Base-by-base conservation (phyloP, 2,329 filamentous ascomycete species). In the Neurospora sp. region DNA sequence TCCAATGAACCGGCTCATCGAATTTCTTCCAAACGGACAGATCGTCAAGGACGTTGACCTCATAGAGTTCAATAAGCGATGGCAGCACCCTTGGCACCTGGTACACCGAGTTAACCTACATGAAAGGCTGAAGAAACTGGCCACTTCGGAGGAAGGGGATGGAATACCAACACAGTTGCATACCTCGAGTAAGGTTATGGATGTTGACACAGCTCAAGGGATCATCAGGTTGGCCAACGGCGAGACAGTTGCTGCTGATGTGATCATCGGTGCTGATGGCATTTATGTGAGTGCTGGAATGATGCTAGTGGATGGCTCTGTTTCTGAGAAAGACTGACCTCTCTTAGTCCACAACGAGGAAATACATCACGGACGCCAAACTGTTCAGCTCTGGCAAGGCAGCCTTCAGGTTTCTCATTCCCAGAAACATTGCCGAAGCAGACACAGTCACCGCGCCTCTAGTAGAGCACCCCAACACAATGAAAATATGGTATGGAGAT, bases 401-500 rank as follows among this genome's bases (percentile, higher is more conserved):
- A 62, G 86, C 86, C 0, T 89, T 87, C 75, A 81, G 87, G 8
- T 89, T 88, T 76, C 75, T 88, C 5, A 80, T 89, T 0, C 78
- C 82, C 0, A 80, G 81, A 0, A 69, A 76, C 17, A 72, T 71
- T 1, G 77, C 76, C 3, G 73, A 77, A 3, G 73, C 75, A 3
- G 79, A 83, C 66, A 78, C 81, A 0, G 68, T 75, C 3, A 81
- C 80, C 1, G 77, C 73, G 3, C 75, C 75, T 0, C 74, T 83
- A 6, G 76, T 78, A 4, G 72, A 78, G 43, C 72, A 74, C 5
- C 67, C 74, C 5, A 76, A 77, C 58, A 72, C 77, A 15, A 72
- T 83, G 17, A 73, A 72, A 0, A 79, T 85, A 40, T 84, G 81
- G 80, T 81, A 78, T 68, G 81, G 78, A 0, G 68, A 76, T 0